A percentile compares a stretch with the other conserved stretches of the same genome.
Conservation (phyloP, 1,139 yeast species). For the Suhomyces ambrosiae region DNA sequence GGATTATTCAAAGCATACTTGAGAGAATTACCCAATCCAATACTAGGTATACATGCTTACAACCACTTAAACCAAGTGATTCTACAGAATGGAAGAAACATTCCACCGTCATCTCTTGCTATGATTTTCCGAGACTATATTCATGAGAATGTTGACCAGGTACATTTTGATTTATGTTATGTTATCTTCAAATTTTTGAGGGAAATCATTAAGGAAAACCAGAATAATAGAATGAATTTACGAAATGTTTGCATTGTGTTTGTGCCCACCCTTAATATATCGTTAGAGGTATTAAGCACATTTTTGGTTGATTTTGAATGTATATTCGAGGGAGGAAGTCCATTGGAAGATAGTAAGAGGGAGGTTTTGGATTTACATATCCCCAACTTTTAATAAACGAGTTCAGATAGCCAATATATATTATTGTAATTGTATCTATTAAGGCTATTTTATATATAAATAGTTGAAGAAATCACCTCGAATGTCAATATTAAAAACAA, state of each 20-base stretch:
- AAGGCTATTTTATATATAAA: too few species aligned
- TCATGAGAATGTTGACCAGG: constrained; percentile 33
- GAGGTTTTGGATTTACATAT: constrained; percentile 46
- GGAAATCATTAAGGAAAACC: constrained; percentile 63
- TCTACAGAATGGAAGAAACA: constrained; percentile 14
- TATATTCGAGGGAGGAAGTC: constrained; percentile 58
- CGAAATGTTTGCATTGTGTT: constrained; percentile 81
- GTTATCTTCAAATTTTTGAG: constrained; percentile 68
- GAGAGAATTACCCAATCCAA: constrained; percentile 66
- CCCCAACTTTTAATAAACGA: constrained; percentile 36
- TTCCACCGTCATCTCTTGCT: constrained; percentile 28
- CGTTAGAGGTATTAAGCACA: constrained; percentile 63
- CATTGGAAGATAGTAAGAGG: constrained; percentile 40
- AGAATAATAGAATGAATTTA: constrained; percentile 79
- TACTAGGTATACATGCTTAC: constrained; percentile 57
- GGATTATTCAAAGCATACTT: constrained; percentile 76
- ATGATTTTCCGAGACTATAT: constrained; percentile 35
- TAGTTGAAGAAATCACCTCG: too few species aligned
- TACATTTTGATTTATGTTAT: constrained; percentile 62
- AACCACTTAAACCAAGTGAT: constrained; percentile 34
- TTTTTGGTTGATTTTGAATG: constrained; percentile 66
- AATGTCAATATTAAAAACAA: too few species aligned
- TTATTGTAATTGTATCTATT: too few species aligned
- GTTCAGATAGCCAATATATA: too few species aligned
- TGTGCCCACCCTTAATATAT: constrained; percentile 78